These are phyloP conservation scores for Dendrobium huoshanense DNA, from an alignment of 106 monocot species.

Conservation along the genomic window DNA sequence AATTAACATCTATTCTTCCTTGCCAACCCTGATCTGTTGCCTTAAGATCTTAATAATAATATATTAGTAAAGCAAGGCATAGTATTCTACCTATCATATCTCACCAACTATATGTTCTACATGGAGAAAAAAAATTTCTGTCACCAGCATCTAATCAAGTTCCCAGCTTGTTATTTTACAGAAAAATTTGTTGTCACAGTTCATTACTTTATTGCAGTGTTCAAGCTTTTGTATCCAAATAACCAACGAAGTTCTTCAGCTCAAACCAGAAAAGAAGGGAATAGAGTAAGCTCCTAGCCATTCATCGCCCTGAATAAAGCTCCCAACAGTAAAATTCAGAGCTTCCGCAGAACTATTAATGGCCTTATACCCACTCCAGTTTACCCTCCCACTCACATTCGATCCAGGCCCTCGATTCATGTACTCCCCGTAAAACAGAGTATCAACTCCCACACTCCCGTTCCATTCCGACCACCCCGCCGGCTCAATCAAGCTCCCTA, in stretches of 20 bases:
- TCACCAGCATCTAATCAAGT: too few species aligned
- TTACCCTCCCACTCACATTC: slow-evolving; percentile 32
- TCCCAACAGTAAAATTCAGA: slow-evolving; percentile 35
- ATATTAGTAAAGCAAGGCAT: too few species aligned
- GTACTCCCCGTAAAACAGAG: slow-evolving; percentile 63
- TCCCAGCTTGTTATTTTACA: too few species aligned
- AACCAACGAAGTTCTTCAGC: neutral
- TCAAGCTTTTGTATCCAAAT: neutral
- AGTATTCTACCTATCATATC: too few species aligned
- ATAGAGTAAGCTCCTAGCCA: slow-evolving; percentile 36
- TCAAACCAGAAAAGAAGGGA: slow-evolving; percentile 31
- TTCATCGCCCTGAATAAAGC: slow-evolving; percentile 54
- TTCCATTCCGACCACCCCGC: slow-evolving; percentile 69
- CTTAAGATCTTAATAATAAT: too few species aligned
- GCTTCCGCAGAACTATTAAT: slow-evolving; percentile 36
- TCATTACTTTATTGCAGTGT: too few species aligned
- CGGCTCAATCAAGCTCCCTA: slow-evolving; percentile 41
- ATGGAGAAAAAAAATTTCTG: too few species aligned
- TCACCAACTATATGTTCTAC: too few species aligned
- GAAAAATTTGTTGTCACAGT: too few species aligned
- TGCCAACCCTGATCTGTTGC: too few species aligned
- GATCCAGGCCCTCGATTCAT: slow-evolving; percentile 49
- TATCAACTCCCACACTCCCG: slow-evolving; percentile 49
- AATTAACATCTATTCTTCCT: too few species aligned
- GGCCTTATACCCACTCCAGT: slow-evolving; percentile 45